Base-by-base conservation (phyloP, 169 alveolate species). In the Eimeria praecox region DNA sequence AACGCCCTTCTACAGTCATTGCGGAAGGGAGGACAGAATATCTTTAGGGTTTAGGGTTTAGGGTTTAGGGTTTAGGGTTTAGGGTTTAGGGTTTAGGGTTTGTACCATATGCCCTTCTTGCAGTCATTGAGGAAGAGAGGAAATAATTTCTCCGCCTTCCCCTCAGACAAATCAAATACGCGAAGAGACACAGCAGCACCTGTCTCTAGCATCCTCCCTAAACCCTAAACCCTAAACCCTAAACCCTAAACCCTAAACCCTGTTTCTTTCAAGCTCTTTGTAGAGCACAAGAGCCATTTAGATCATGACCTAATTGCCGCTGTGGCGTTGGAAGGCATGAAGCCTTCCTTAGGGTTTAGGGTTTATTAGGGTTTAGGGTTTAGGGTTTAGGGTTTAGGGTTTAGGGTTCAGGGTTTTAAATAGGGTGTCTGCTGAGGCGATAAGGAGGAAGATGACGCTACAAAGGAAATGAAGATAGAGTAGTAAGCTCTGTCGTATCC, bases 81-180 rank as follows among this genome's bases (percentile, higher is more conserved):
- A 71, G 83, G 49, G 83, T 71, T 71, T 71, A 71, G 83, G 83
- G 83, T 71, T 71, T 71, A 71, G 83, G 78, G 78, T 66, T 66
- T 66, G 77, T 52, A 89, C 94, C 94, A 89, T 3, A 89, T 66
- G 75, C 94, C 94, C n/a, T 89, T 89, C 87, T 89, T 89, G 49
- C 59, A 40, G 87, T 89, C 94, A 46, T 27, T 6, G 33, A 89
- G 49, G 54, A 89, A 89, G 87, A 89, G 87, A 1, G 85, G 71
- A 14, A 73, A 52, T 16, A 59, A 69, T 73, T 46, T 5, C 27
- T 66, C 62, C 59, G 87, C 94, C 75, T 62, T 89, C 38, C 94
- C 94, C 9, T 49, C 56, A 27, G 94, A 89, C 22, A 89, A 22
- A 33, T 89, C 94, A 56, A 89, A 89, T 18, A 89, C 94, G 1